Evolutionary conservation across 2,329 filamentous ascomycete genomes (phyloP), one percentile per base, ranked within the genome.

Genomic region (Pseudogymnoascus sp.): DNA sequence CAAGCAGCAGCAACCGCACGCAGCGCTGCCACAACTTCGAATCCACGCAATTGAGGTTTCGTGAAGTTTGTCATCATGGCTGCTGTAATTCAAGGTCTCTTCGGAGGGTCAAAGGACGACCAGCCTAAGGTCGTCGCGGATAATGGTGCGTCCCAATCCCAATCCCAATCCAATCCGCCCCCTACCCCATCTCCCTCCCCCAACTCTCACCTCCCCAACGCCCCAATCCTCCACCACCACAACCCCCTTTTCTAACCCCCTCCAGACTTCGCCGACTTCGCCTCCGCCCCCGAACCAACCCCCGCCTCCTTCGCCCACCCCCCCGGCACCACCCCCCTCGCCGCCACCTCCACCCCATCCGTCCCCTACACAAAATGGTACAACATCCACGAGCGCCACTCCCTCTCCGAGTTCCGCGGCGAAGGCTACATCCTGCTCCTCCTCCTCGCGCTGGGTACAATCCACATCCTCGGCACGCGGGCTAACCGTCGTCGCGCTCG

Each of bases 341-440:
- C 77, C 45, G 76, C 77, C 60, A 70, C 73, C 34, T 73, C 77
- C 16, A 81, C 83, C 66, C 80, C 81, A 51, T 77, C 75, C 48
- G 79, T 81, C 25, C 90, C 90, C 13, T 97, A 89, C 77, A 96
- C 92, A 62, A 92, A 91, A 81, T 99, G 95, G 95, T 99, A 98
- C 80, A 92, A 92, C 64, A 81, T 98, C 67, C 95, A 96, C 83
- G 93, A 98, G 83, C 92, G 95, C 73, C 87, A 93, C 72, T 87
- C 87, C 25, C 79, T 88, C 66, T 83, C 82, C 73, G 95, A 99
- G 76, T 99, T 99, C 83, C 87, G 87, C 78, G 84, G 88, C 72
- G 95, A 99, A 79, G 89, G 90, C 65, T 79, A 92, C 75, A 90
- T 99, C 71, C 79, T 97, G 66, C 83, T 85, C 36, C 81, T 92